A percentile compares a stretch with the other conserved stretches of the same genome.
Evolutionary conservation across 2,329 filamentous ascomycete species (phyloP).

Genomic region (Aureobasidium sp.): DNA sequence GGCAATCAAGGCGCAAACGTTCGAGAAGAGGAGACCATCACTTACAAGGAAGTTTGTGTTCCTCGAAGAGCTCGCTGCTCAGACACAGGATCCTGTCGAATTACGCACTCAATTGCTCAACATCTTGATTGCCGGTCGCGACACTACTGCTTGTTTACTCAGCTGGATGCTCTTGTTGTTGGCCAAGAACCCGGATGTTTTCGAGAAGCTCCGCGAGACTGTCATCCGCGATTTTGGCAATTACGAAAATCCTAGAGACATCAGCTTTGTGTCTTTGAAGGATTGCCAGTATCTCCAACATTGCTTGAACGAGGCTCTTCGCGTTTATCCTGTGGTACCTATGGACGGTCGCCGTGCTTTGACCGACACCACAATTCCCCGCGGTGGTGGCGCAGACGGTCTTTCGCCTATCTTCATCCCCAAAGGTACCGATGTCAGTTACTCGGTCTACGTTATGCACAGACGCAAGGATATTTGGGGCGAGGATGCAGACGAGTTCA

Average conservation of each 20-base stretch:
- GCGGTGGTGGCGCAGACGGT: constrained; percentile 44
- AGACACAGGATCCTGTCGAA: constrained; percentile 38
- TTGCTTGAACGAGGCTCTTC: constrained; percentile 58
- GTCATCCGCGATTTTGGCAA: constrained; percentile 21
- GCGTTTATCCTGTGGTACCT: constrained; percentile 50
- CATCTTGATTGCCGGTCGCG: constrained; percentile 47
- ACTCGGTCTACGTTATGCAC: constrained; percentile 44
- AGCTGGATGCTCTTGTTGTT: constrained; percentile 29
- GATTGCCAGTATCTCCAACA: constrained; percentile 38
- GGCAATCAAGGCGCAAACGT: constrained; percentile 27
- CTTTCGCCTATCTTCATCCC: constrained; percentile 43
- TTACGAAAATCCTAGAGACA: constrained; percentile 34
- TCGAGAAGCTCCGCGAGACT: constrained; percentile 23
- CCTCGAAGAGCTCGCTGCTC: constrained; percentile 39
- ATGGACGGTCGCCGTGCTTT: constrained; percentile 45
- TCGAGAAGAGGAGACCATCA: neutral
- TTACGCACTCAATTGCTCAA: constrained; percentile 42
- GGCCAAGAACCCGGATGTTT: constrained; percentile 26
- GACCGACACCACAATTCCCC: constrained; percentile 45
- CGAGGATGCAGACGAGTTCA: constrained; percentile 42
- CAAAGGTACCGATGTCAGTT: constrained; percentile 41
- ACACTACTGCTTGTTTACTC: constrained; percentile 51
- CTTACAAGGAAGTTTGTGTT: constrained; percentile 37
- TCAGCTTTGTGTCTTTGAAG: constrained; percentile 25
- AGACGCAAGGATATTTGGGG: constrained; percentile 44